These are phyloP conservation scores for Sporothrix pallida DNA, from an alignment of 2,329 filamentous ascomycete species.

Conservation along the genomic window DNA sequence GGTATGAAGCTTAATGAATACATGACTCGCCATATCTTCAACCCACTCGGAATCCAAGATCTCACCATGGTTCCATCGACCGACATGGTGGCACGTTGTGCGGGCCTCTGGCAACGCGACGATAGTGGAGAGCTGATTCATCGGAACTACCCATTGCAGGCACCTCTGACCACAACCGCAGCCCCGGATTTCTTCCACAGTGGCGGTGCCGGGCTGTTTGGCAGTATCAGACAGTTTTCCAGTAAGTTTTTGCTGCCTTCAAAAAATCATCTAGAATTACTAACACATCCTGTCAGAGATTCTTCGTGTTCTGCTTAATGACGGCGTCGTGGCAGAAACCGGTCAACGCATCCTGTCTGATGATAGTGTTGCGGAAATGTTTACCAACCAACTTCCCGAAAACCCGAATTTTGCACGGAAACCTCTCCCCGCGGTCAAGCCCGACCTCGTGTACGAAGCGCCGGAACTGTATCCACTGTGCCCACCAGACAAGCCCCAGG, in stretches of 20 bases:
- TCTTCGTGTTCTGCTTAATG: conserved; percentile 64
- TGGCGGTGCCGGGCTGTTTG: conserved; percentile 54
- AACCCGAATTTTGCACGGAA: conserved; percentile 56
- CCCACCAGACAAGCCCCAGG: conserved; percentile 56
- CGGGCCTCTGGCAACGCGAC: conserved; percentile 61
- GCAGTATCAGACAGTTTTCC: conserved; percentile 50
- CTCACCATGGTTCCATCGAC: conserved; percentile 55
- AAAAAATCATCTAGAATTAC: background rate
- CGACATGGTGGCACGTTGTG: conserved; percentile 53
- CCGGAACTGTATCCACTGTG: conserved; percentile 55
- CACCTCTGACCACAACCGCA: conserved; percentile 34
- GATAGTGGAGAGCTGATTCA: conserved; percentile 47
- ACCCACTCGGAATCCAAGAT: conserved; percentile 55
- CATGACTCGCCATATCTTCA: conserved; percentile 51
- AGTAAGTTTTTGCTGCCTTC: conserved; percentile 48
- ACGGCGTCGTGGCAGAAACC: conserved; percentile 63
- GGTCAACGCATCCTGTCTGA: conserved; percentile 57
- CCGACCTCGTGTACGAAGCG: conserved; percentile 51
- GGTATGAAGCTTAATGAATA: conserved; percentile 52
- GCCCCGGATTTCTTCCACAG: conserved; percentile 44
- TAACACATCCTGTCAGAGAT: background rate
- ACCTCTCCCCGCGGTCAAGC: conserved; percentile 51
- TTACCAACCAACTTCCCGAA: conserved; percentile 62
- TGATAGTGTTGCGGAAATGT: conserved; percentile 65
- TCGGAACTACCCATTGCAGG: conserved; percentile 44